A percentile compares a stretch with the other conserved stretches of the same genome.
phyloP scores from a whole-genome alignment of 768 basidiomycete genomes.

The Chiua virens region DNA sequence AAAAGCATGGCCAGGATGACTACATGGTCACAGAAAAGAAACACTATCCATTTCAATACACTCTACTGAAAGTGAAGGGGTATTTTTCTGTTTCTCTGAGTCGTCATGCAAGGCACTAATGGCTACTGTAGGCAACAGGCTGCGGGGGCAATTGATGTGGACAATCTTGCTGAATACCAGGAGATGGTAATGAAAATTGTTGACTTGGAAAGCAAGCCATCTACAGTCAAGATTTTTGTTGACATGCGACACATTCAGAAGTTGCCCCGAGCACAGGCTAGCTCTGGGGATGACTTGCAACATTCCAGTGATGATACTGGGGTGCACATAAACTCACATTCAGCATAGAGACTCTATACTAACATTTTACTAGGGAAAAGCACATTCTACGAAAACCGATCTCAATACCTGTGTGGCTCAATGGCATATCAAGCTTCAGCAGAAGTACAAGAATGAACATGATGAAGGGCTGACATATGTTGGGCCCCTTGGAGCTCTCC shows the following conservation, averaged over 20 bases:
- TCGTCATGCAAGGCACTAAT: not conserved
- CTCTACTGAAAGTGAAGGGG: not conserved
- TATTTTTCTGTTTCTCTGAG: not conserved
- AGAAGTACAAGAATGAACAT: not conserved
- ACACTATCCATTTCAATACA: not conserved
- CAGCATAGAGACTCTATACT: not conserved
- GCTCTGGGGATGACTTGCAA: too few relatives aligned
- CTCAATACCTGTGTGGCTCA: not conserved
- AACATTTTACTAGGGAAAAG: not conserved
- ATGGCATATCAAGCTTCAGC: not conserved
- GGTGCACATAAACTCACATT: not conserved
- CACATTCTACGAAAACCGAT: not conserved
- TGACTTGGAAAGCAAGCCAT: not conserved
- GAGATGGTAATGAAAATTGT: not conserved
- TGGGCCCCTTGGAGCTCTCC: not conserved
- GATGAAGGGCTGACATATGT: not conserved
- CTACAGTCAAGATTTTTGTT: not conserved
- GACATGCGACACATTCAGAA: not conserved
- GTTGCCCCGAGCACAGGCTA: not conserved
- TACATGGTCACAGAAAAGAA: not conserved
- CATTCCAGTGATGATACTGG: not conserved
- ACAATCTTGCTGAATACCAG: not conserved
- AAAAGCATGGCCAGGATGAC: not conserved
- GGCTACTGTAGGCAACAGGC: not conserved
- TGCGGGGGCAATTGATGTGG: not conserved